A percentile compares a stretch with the other conserved stretches of the same genome.
These are phyloP conservation scores for Colletotrichum magnum DNA, from an alignment of 2,329 filamentous ascomycete genomes.

Conservation along the genomic window DNA sequence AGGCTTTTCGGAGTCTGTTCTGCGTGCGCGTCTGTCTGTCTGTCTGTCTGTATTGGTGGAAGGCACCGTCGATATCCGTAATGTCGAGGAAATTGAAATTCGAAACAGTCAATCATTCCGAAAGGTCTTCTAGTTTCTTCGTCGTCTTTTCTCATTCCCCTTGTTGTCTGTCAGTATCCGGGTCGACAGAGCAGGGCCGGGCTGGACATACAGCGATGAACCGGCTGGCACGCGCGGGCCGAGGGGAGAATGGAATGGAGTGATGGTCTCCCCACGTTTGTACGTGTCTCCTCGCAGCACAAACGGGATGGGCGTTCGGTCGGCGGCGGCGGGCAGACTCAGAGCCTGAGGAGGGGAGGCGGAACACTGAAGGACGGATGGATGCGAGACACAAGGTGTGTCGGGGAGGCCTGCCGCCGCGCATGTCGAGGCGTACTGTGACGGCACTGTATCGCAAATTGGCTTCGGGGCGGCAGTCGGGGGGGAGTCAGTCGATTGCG, in stretches of 20 bases:
- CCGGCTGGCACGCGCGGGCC: background rate
- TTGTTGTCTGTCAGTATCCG: background rate
- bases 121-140: background rate
- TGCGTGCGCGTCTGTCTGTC: background rate
- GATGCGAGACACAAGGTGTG: conserved; percentile 38
- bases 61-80: too few relatives aligned
- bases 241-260: background rate
- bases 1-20: background rate
- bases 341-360: background rate
- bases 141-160: background rate
- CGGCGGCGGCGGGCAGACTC: conserved; percentile 30
- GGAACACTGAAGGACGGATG: conserved; percentile 17
- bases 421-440: conserved; percentile 7
- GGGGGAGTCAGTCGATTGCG: too few relatives aligned
- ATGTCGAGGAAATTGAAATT: too few relatives aligned
- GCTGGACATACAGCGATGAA: background rate
- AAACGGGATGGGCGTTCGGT: conserved; percentile 26
- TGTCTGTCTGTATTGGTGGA: too few relatives aligned
- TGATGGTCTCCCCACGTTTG: conserved; percentile 1
- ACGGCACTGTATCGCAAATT: conserved; percentile 21
- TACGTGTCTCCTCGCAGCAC: conserved; percentile 6
- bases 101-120: too few relatives aligned
- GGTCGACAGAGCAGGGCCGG: background rate
- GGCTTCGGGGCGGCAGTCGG: conserved; percentile 16
- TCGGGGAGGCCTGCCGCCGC: conserved; percentile 22